A percentile compares a stretch with the other conserved stretches of the same genome.
These are phyloP conservation scores for Lagenidium sp. DNA, from an alignment of 352 stramenopile genomes.

Conservation along the genomic window DNA sequence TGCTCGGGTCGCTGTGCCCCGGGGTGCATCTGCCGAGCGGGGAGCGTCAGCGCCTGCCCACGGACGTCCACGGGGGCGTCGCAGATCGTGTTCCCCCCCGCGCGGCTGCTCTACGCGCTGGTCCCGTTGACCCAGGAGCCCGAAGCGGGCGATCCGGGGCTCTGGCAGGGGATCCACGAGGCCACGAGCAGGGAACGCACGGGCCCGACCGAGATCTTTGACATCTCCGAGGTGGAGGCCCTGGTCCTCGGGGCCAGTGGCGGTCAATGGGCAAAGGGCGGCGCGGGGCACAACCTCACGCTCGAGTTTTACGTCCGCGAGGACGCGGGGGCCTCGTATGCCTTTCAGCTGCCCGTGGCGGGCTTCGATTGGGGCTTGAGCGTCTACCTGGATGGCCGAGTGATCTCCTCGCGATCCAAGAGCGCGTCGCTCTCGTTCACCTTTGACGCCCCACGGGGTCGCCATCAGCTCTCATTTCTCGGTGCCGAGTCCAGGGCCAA, in stretches of 20 bases:
- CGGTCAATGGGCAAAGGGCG: too few relatives aligned
- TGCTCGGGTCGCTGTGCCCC: conserved; percentile 34
- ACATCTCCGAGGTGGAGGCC: conserved; percentile 28
- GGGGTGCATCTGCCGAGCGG: conserved; percentile 37
- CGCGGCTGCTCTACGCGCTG: conserved; percentile 24
- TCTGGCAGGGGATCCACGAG: neutral
- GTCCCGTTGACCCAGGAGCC: conserved; percentile 16
- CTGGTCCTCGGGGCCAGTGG: too few relatives aligned
- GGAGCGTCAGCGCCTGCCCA: conserved; percentile 38
- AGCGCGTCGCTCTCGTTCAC: conserved; percentile 25
- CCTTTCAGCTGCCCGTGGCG: conserved; percentile 38
- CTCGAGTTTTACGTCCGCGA: conserved; percentile 39
- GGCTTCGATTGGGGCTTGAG: conserved; percentile 34
- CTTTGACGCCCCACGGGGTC: conserved; percentile 19
- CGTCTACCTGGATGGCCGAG: conserved; percentile 23
- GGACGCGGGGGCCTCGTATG: conserved; percentile 17
- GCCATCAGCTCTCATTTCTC: conserved; percentile 29
- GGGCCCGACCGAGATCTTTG: conserved; percentile 26
- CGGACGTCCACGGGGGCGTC: conserved; percentile 9
- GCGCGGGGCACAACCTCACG: conserved; percentile 31
- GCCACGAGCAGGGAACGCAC: neutral
- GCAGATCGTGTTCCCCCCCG: conserved; percentile 20
- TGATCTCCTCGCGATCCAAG: conserved; percentile 17
- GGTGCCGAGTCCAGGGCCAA: conserved; percentile 36
- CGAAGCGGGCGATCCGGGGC: neutral